These are phyloP conservation scores for Penicillium soppii DNA, from an alignment of 495 filamentous ascomycete species.

Conservation along the genomic window DNA sequence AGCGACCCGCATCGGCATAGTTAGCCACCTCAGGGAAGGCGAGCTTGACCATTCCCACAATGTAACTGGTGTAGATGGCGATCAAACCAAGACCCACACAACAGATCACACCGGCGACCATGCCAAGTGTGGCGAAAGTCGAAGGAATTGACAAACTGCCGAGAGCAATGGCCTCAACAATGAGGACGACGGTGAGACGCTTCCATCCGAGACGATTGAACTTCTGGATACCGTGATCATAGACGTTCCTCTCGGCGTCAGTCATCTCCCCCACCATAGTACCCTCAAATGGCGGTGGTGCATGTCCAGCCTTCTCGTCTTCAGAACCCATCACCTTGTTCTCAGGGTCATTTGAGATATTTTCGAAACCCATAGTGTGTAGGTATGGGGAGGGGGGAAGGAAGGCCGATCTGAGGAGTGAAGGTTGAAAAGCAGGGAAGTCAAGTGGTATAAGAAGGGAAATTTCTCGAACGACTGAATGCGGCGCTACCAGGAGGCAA, in stretches of 20 bases:
- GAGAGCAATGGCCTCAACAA: slow-evolving; percentile 65
- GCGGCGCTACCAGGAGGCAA: slow-evolving; percentile 20
- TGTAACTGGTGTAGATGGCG: slow-evolving; percentile 70
- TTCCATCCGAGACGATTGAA: slow-evolving; percentile 40
- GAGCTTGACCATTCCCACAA: slow-evolving; percentile 70
- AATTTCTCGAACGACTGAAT: slow-evolving; percentile 9
- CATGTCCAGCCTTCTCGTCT: slow-evolving; percentile 19
- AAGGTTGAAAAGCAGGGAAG: background rate
- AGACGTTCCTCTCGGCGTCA: slow-evolving; percentile 28
- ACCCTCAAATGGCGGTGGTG: slow-evolving; percentile 26
- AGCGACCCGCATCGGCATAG: slow-evolving; percentile 64
- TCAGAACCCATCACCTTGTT: slow-evolving; percentile 20
- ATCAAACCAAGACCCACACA: slow-evolving; percentile 58
- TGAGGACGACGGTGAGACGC: slow-evolving; percentile 46
- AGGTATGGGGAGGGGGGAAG: background rate
- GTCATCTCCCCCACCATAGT: slow-evolving; percentile 34
- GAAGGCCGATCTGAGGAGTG: background rate
- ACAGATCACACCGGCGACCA: slow-evolving; percentile 55
- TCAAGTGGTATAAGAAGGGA: slow-evolving; percentile 11
- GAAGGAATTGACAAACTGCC: slow-evolving; percentile 59
- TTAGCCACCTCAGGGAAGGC: slow-evolving; percentile 62
- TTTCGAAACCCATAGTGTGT: slow-evolving; percentile 25
- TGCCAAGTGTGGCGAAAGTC: slow-evolving; percentile 61
- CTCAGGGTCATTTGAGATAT: slow-evolving; percentile 24
- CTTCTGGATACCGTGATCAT: slow-evolving; percentile 29